These are phyloP conservation scores for Tubosaeta brunneosetosa DNA, from an alignment of 768 basidiomycete genomes.

Conservation along the genomic window DNA sequence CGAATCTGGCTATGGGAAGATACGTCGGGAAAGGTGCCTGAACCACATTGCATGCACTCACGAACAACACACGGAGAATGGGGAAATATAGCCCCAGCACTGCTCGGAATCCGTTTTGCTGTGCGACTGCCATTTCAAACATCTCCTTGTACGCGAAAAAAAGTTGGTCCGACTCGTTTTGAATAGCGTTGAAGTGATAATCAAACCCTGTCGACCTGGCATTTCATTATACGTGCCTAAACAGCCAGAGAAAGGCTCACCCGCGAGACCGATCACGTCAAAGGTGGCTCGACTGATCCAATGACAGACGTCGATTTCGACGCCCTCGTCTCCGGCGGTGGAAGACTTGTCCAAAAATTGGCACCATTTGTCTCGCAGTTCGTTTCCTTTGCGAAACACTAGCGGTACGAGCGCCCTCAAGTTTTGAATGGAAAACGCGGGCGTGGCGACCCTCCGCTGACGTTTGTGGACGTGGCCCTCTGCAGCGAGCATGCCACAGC, in stretches of 20 bases:
- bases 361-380: conserved; percentile 60
- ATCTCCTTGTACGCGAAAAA: conserved; percentile 81
- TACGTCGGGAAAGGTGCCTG: background rate
- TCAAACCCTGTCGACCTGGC: conserved; percentile 60
- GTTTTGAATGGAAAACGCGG: conserved; percentile 79
- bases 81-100: conserved; percentile 58
- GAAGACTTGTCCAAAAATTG: conserved; percentile 36
- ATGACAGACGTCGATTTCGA: conserved; percentile 65
- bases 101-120: conserved; percentile 41
- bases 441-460: conserved; percentile 70
- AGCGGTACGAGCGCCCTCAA: conserved; percentile 67
- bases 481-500: conserved; percentile 76
- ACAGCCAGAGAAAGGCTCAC: conserved; percentile 33
- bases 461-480: conserved; percentile 77
- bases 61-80: conserved; percentile 48
- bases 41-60: conserved; percentile 32
- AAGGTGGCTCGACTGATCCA: conserved; percentile 85
- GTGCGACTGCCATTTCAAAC: conserved; percentile 69
- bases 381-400: conserved; percentile 61
- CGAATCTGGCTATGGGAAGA: conserved; percentile 46
- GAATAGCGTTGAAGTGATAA: conserved; percentile 81
- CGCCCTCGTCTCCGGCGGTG: conserved; percentile 9
- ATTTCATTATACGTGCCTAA: background rate
- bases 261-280: conserved; percentile 88
- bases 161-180: conserved; percentile 72